Percentiles rank a stretch among this genome's conserved stretches.
phyloP scores from a whole-genome alignment of 2,329 filamentous ascomycete species.

The Pestalotiopsis sp. region DNA sequence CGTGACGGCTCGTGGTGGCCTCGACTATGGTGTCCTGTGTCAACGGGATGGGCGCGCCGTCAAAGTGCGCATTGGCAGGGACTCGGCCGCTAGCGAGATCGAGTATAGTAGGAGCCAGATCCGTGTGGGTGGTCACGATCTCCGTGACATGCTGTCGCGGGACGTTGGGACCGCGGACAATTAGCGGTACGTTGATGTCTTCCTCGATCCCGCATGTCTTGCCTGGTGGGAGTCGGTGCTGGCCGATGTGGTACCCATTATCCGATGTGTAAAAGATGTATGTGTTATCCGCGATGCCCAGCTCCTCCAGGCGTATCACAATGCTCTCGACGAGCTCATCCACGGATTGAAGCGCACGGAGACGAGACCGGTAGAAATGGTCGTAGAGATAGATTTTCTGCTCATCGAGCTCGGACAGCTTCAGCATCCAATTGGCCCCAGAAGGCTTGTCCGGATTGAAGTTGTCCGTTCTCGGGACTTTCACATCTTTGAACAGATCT shows the following conservation, averaged over 20 bases:
- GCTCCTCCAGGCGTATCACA: conserved; percentile 31
- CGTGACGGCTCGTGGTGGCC: conserved; percentile 23
- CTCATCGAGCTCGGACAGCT: conserved; percentile 33
- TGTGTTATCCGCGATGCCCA: conserved; percentile 34
- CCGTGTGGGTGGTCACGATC: conserved; percentile 42
- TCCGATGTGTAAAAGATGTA: conserved; percentile 49
- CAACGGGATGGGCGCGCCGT: conserved; percentile 7
- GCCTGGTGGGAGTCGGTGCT: conserved; percentile 45
- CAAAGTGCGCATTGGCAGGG: conserved; percentile 22
- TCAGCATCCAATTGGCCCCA: conserved; percentile 46
- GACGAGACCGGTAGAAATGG: conserved; percentile 38
- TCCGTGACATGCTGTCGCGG: conserved; percentile 29
- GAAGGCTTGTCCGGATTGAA: conserved; percentile 61
- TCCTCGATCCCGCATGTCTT: conserved; percentile 46
- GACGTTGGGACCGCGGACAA: conserved; percentile 45
- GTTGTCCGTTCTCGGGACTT: conserved; percentile 60
- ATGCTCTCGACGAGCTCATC: conserved; percentile 45
- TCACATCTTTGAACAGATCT: conserved; percentile 57
- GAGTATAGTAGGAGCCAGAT: conserved; percentile 46
- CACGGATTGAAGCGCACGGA: conserved; percentile 44
- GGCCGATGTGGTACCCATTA: conserved; percentile 49
- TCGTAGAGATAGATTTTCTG: conserved; percentile 36
- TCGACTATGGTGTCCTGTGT: conserved; percentile 3
- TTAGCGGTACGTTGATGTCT: conserved; percentile 46
- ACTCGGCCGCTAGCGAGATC: conserved; percentile 25